phyloP scores from a whole-genome alignment of 768 basidiomycete genomes.

The Pleurotus sapidus region DNA sequence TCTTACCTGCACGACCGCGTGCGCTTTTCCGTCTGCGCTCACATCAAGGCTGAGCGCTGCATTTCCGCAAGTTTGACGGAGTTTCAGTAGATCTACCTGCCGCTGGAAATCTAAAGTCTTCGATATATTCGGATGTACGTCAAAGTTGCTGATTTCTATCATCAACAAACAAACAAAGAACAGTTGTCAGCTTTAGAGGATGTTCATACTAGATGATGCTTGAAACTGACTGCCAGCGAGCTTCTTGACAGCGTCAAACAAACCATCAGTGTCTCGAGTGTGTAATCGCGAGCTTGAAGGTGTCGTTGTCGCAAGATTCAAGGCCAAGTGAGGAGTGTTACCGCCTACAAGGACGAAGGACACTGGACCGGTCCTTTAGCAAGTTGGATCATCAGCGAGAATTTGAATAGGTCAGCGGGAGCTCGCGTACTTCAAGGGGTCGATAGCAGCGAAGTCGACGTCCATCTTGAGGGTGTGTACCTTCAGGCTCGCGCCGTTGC shows the following conservation, averaged over 20 bases:
- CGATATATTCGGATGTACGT: background rate
- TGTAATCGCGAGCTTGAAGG: background rate
- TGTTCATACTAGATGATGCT: too few relatives aligned
- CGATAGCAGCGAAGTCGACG: slow-evolving; percentile 28
- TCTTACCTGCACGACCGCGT: background rate
- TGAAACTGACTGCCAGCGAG: too few relatives aligned
- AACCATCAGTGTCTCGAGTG: background rate
- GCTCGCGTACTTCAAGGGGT: slow-evolving; percentile 12
- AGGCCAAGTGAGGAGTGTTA: background rate
- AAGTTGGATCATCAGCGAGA: background rate
- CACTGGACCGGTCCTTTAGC: background rate
- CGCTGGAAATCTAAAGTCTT: slow-evolving; percentile 2
- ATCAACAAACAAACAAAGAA: background rate
- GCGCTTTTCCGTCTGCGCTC: background rate
- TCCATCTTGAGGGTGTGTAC: slow-evolving; percentile 32
- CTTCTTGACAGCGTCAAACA: background rate
- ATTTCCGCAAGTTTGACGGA: background rate
- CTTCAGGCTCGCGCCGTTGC: slow-evolving; percentile 17
- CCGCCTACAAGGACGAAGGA: background rate
- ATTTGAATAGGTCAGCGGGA: background rate
- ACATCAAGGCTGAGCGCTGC: background rate
- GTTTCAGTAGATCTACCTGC: background rate
- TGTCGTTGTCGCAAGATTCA: background rate
- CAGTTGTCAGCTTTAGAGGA: too few relatives aligned
- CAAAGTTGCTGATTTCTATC: background rate